Conservation (phyloP, 2,329 filamentous ascomycete genomes). For the Eutypa lata region DNA sequence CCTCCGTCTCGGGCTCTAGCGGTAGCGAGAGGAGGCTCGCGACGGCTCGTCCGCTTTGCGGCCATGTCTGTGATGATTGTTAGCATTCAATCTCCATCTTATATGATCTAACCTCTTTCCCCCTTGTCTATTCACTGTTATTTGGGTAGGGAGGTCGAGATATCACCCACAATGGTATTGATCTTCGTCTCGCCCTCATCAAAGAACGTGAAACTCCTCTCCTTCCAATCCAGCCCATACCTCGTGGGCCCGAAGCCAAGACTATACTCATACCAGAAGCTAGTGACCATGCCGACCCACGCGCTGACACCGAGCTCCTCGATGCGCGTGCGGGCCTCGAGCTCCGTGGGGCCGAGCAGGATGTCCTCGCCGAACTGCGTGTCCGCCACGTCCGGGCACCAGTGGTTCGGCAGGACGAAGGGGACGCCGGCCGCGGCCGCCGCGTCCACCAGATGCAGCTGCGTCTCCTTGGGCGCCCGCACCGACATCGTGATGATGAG, state of each 20-base stretch:
- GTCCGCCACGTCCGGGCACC: slow-evolving; percentile 36
- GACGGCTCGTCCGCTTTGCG: slow-evolving; percentile 43
- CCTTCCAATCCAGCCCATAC: slow-evolving; percentile 49
- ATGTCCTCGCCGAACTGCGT: slow-evolving; percentile 33
- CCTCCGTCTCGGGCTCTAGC: slow-evolving; percentile 30
- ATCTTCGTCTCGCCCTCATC: slow-evolving; percentile 57
- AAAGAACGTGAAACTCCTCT: slow-evolving; percentile 40
- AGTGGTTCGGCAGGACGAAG: slow-evolving; percentile 34
- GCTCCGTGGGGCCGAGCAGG: slow-evolving; percentile 18
- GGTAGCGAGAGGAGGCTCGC: slow-evolving; percentile 49
- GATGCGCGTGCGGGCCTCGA: slow-evolving; percentile 32
- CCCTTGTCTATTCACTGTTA: no score
- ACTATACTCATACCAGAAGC: slow-evolving; percentile 56
- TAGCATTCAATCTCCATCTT: not conserved
- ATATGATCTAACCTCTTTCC: not conserved
- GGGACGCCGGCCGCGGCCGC: slow-evolving; percentile 52
- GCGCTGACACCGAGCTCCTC: slow-evolving; percentile 35
- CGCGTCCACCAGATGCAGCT: slow-evolving; percentile 49
- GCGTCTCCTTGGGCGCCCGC: slow-evolving; percentile 40
- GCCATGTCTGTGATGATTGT: slow-evolving; percentile 18
- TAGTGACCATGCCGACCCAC: slow-evolving; percentile 43
- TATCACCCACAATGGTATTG: slow-evolving; percentile 54
- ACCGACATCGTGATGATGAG: slow-evolving; percentile 53
- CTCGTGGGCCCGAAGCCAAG: slow-evolving; percentile 34
- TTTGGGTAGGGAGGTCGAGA: slow-evolving; percentile 34